phyloP scores from a whole-genome alignment of 352 stramenopile genomes.

The Phytophthora cactorum region DNA sequence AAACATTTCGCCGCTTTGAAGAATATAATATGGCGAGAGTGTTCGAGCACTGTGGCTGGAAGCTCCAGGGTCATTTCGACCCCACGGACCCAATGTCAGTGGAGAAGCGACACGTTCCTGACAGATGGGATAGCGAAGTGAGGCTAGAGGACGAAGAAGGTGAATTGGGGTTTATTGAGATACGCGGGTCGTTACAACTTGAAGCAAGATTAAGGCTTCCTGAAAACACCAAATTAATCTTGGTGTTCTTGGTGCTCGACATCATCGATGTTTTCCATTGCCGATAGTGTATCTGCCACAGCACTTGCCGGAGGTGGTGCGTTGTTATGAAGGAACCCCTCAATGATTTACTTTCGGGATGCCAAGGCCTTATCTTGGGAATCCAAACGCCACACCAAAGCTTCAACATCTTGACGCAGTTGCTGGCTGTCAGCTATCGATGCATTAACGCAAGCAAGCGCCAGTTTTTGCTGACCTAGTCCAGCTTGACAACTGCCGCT shows the following conservation, averaged over 20 bases:
- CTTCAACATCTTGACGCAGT: background rate
- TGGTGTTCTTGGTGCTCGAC: background rate
- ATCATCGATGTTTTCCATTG: background rate
- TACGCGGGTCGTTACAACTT: background rate
- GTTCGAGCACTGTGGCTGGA: background rate
- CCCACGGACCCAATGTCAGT: background rate
- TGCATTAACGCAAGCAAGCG: background rate
- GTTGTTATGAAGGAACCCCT: background rate
- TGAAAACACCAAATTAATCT: background rate
- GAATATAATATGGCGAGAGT: background rate
- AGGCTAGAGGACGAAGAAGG: background rate
- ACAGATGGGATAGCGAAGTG: background rate
- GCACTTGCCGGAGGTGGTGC: background rate
- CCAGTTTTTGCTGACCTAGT: background rate
- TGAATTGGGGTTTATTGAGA: background rate
- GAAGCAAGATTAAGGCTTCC: background rate
- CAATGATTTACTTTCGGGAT: background rate
- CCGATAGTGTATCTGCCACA: background rate
- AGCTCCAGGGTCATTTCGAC: background rate
- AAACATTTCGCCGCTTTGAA: background rate
- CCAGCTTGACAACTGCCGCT: background rate
- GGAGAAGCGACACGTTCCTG: background rate
- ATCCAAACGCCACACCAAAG: background rate
- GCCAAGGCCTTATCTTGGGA: background rate
- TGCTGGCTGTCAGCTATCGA: background rate